Conservation (phyloP, 352 stramenopile species). For the Phytopythium aichiense region DNA sequence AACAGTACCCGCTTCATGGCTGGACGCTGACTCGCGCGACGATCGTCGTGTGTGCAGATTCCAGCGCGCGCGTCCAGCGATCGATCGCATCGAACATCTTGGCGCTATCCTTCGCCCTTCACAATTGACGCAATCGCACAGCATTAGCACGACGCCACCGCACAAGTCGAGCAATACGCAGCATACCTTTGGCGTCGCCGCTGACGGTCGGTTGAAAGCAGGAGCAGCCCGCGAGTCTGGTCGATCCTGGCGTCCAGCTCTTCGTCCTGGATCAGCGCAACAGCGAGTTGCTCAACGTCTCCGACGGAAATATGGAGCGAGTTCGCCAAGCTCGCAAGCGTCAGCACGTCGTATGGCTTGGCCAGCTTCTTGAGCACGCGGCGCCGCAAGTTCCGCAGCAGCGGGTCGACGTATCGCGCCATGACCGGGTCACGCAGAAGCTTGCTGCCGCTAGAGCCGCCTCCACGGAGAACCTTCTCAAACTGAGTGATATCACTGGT, state of each 20-base stretch:
- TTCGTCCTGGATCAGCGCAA: slow-evolving; percentile 90
- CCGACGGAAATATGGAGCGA: slow-evolving; percentile 86
- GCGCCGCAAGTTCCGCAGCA: slow-evolving; percentile 92
- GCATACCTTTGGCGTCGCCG: slow-evolving; percentile 42
- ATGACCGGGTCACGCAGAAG: slow-evolving; percentile 94
- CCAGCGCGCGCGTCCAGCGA: slow-evolving; percentile 51
- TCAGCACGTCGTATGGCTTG: slow-evolving; percentile 89
- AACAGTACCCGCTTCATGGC: slow-evolving; percentile 10
- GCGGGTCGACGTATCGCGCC: slow-evolving; percentile 84
- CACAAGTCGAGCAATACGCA: not conserved
- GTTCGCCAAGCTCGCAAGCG: slow-evolving; percentile 79
- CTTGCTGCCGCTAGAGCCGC: slow-evolving; percentile 14
- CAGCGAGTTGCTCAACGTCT: slow-evolving; percentile 90
- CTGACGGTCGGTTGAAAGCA: slow-evolving; percentile 23
- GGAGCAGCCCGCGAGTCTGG: slow-evolving; percentile 63
- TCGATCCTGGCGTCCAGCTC: slow-evolving; percentile 90
- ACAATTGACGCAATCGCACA: not conserved
- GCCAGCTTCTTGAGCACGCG: slow-evolving; percentile 92
- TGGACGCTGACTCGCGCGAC: slow-evolving; percentile 29
- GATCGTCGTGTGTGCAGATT: slow-evolving; percentile 45
- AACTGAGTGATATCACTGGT: slow-evolving; percentile 92
- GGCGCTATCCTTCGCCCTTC: slow-evolving; percentile 35
- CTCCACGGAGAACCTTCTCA: slow-evolving; percentile 75
- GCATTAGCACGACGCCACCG: slow-evolving; percentile 1
- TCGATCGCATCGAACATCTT: slow-evolving; percentile 74